Conservation (phyloP, 768 basidiomycete genomes). For the Leccinellum albellum region DNA sequence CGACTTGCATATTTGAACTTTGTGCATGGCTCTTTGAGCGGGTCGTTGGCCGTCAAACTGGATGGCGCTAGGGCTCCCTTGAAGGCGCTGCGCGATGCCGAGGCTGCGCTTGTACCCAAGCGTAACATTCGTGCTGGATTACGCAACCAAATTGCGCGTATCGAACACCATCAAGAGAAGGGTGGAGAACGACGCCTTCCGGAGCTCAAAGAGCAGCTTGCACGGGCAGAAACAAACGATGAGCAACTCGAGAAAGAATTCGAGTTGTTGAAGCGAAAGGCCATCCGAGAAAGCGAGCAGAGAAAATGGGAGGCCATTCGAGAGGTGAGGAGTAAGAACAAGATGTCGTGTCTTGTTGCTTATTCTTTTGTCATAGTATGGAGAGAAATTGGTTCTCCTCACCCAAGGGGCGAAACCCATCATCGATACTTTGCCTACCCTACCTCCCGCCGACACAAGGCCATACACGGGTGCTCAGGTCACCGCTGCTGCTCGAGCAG, state of each 20-base stretch:
- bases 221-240: slow-evolving; percentile 61
- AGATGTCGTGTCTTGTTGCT: background rate
- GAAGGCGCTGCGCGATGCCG: slow-evolving; percentile 72
- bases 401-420: slow-evolving; percentile 68
- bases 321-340: slow-evolving; percentile 48
- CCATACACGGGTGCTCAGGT: slow-evolving; percentile 61
- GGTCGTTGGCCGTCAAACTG: slow-evolving; percentile 56
- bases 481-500: slow-evolving; percentile 68
- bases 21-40: slow-evolving; percentile 64
- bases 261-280: slow-evolving; percentile 71
- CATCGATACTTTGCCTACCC: slow-evolving; percentile 54
- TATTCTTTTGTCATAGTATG: slow-evolving; percentile 48
- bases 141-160: slow-evolving; percentile 54
- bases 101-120: slow-evolving; percentile 55
- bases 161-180: slow-evolving; percentile 66
- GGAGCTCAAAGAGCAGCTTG: slow-evolving; percentile 69
- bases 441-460: slow-evolving; percentile 55
- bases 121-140: slow-evolving; percentile 57
- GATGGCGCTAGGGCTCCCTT: slow-evolving; percentile 61
- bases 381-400: slow-evolving; percentile 72
- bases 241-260: slow-evolving; percentile 65
- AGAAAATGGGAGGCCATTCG: slow-evolving; percentile 77
- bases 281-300: slow-evolving; percentile 68
- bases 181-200: slow-evolving; percentile 63
- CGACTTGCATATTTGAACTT: slow-evolving; percentile 80